These are phyloP conservation scores for Boletus barrowsii DNA, from an alignment of 768 basidiomycete species.

Conservation along the genomic window DNA sequence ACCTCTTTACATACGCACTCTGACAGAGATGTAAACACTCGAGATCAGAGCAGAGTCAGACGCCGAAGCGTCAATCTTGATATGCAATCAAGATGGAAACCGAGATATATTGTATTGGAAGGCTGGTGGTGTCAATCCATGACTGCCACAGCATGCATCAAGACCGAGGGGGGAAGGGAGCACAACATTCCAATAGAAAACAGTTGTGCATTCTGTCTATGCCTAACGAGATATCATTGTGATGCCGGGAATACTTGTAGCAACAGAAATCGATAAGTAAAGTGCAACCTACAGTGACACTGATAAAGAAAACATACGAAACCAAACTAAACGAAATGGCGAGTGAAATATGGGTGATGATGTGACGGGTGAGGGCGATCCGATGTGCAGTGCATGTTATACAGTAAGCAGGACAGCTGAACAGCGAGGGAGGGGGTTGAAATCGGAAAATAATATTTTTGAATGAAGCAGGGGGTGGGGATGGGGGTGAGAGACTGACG, in stretches of 20 bases:
- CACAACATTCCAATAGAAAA: slow-evolving; percentile 16
- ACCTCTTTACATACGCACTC: too few relatives aligned
- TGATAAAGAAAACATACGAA: slow-evolving; percentile 26
- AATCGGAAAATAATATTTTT: slow-evolving; percentile 10
- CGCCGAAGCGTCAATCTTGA: neutral
- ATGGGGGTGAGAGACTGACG: neutral
- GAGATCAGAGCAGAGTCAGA: neutral
- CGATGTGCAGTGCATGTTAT: slow-evolving; percentile 22
- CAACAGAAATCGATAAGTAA: slow-evolving; percentile 31
- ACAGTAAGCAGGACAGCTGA: slow-evolving; percentile 20
- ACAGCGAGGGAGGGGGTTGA: slow-evolving; percentile 11
- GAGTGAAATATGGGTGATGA: slow-evolving; percentile 20
- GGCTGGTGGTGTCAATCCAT: too few relatives aligned
- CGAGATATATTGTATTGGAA: neutral
- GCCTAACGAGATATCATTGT: slow-evolving; percentile 28
- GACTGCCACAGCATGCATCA: neutral
- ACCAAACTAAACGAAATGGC: slow-evolving; percentile 16
- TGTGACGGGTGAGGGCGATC: slow-evolving; percentile 15
- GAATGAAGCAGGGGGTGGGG: slow-evolving; percentile 4
- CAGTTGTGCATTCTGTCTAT: slow-evolving; percentile 22
- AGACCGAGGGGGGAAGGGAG: neutral
- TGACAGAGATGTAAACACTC: too few relatives aligned
- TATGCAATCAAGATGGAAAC: neutral
- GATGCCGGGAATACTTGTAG: slow-evolving; percentile 30
- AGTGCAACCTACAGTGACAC: slow-evolving; percentile 24